Conservation (phyloP, 2,329 filamentous ascomycete species). For the Botrytis hyacinthi region DNA sequence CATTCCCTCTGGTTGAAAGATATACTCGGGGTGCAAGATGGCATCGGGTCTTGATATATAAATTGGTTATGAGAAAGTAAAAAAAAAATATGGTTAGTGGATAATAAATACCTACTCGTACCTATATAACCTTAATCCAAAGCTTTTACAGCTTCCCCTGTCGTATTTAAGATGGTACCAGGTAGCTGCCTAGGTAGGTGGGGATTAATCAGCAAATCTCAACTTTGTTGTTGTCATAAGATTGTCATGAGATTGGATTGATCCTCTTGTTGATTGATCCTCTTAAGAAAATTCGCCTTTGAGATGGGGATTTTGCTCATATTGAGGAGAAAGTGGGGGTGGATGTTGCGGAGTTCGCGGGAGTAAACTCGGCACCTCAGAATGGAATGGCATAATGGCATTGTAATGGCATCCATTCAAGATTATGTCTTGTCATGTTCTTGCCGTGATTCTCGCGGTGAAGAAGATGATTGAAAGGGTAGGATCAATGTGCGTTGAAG, state of each 20-base stretch:
- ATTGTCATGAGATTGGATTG: no score
- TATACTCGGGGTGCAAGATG: not conserved
- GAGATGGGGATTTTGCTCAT: not conserved
- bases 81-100: not conserved
- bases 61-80: not conserved
- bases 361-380: not conserved
- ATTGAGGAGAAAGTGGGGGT: not conserved
- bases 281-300: not conserved
- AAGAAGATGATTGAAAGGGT: not conserved
- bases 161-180: not conserved
- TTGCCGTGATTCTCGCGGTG: not conserved
- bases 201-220: not conserved
- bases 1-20: not conserved
- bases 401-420: not conserved
- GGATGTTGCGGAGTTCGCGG: constrained; percentile 15
- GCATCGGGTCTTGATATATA: not conserved
- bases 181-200: no score
- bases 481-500: not conserved
- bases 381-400: not conserved
- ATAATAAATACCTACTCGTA: no score
- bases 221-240: not conserved
- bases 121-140: not conserved
- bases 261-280: no score
- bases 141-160: not conserved
- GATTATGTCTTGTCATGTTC: not conserved